Base-by-base conservation (phyloP, 768 basidiomycete species). In the Leucocoprinus sp. region DNA sequence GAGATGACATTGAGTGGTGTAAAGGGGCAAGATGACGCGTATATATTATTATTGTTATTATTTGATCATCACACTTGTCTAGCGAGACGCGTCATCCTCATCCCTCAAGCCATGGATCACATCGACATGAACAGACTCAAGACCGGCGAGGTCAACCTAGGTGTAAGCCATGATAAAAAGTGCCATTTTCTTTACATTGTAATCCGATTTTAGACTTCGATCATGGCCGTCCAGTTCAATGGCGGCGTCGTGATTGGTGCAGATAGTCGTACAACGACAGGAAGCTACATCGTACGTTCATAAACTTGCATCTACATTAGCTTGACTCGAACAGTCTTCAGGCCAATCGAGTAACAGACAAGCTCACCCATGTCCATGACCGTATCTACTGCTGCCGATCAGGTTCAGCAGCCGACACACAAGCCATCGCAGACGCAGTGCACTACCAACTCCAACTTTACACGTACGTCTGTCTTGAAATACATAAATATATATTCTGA, bases 301-400 rank as follows among this genome's bases (percentile, higher is more conserved):
- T 4, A 15, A 21, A 28, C 24, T 4, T 40, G 31, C 24, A 26
- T 31, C 43, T 12, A 42, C 15, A 35, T 37, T 29, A 45, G 4
- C 4, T 31, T 50, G n/a, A 47, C 27, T 39, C 42, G 35, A 49
- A 29, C 41, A n/a, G n/a, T 8, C 24, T 43, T 8, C 21, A 95
- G 92, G 91, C 93, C 19, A 98, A 98, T 64, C 84, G 95, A 64
- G 95, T 98, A 15, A 99, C 95, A 34, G 95, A 99, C 75, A 99
- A 99, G 69, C 76, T 97, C 50, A 96, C 93, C 2, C 79, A 89
- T 61, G 75, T 99, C 54, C 93, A 97, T 64, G 96, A 99, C 67
- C 90, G 92, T 54, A 89, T 98, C 64, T 99, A 98, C 66, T 99
- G 96, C 63, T 99, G 96, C 77, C 86, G 96, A 49, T 96, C 92